Base-by-base conservation (phyloP, 139 green algal species). In the Coelastrella sp. region DNA sequence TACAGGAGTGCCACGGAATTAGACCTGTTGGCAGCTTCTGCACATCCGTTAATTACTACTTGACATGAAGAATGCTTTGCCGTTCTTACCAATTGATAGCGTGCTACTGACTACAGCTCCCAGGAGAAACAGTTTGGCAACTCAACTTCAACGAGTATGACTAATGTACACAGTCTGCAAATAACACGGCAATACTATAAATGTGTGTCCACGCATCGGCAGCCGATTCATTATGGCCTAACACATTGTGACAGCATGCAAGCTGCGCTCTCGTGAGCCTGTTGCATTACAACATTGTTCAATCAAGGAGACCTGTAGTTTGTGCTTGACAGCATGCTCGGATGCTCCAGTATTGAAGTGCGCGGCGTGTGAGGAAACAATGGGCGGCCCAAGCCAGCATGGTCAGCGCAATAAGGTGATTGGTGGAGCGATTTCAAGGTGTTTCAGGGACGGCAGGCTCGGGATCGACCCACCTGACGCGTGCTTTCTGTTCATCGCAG, bases 381-480 rank as follows among this genome's bases (percentile, higher is more conserved):
- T 96, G 93, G 95, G 93, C 11, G 94, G 93, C 6, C 91, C 94
- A 6, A 91, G 87, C 19, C 80, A 88, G 8, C 94, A 96, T 63
- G 95, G 95, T 0, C 95, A 97, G 80, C 88, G 93, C 19, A 97
- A 97, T 87, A 97, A 97, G 94, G 95, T 96, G 49, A 19, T 63
- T 10, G 85, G 1, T 24, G 7, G 7, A 19, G 35, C 15, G 56
- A 17, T 56, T 49, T 14, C 63, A 7, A 4, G 17, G 0, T 25
- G 58, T 84, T 84, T 57, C 78, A 84, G 78, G 25, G 35, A 60
- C 25, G 12, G 35, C 35, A 49, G 35, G 35, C 35, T 49, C 35
- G 35, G 35, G 35, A 49, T 49, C 35, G 35, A 49, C 35, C 63
- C 63, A 20, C 14, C 80, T 72, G 57, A 9, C 11, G 15, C 70